Evolutionary conservation across 371 early-diverging fungal genomes (phyloP).

Genomic region (Zancudomyces culisetae): DNA sequence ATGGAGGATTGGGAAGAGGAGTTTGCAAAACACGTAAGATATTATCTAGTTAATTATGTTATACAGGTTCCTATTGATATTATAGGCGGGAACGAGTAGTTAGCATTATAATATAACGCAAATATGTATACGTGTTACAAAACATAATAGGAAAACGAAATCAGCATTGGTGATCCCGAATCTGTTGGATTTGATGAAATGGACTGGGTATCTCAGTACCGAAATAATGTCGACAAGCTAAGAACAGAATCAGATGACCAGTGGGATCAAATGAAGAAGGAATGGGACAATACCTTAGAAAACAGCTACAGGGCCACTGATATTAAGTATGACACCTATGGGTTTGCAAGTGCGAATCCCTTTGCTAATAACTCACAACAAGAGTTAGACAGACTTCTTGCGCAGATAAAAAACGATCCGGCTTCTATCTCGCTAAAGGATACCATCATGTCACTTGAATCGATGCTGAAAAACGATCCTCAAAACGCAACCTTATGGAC

Average conservation of each 20-base stretch:
- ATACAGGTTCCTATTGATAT: too few species aligned
- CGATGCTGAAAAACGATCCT: constrained; percentile 63
- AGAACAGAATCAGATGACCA: constrained; percentile 41
- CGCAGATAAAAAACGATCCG: constrained; percentile 24
- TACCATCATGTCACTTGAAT: constrained; percentile 78
- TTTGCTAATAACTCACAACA: constrained; percentile 27
- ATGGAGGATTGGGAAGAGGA: constrained; percentile 31
- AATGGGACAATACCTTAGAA: constrained; percentile 43
- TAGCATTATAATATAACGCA: not conserved
- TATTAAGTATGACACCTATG: constrained; percentile 47
- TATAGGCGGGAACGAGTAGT: too few species aligned
- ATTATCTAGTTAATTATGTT: too few species aligned
- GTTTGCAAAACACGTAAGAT: constrained; percentile 20
- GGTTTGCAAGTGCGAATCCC: constrained; percentile 60
- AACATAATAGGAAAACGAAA: not conserved
- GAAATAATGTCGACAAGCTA: constrained; percentile 44
- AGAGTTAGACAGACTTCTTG: constrained; percentile 24
- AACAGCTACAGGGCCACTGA: constrained; percentile 41
- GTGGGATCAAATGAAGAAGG: constrained; percentile 58
- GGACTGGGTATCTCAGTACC: constrained; percentile 46
- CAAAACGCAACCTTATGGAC: constrained; percentile 70
- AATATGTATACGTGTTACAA: not conserved
- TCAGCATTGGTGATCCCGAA: constrained; percentile 8
- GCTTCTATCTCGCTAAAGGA: constrained; percentile 40
- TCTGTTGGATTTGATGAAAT: constrained; percentile 10